Evolutionary conservation across 2,329 filamentous ascomycete genomes (phyloP).

Genomic region (Setomelanomma holmii): DNA sequence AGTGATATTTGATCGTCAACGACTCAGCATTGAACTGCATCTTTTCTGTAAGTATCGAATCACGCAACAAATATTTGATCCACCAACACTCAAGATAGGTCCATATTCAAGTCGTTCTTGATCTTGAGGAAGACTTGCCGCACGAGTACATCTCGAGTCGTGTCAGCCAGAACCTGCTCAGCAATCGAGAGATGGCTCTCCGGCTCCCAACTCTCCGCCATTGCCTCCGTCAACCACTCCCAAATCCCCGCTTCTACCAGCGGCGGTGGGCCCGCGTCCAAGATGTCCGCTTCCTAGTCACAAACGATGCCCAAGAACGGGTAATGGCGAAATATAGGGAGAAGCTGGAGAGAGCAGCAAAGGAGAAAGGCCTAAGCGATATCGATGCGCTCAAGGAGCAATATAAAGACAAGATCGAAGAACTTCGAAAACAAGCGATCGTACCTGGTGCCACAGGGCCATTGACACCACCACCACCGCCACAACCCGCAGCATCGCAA

Average conservation of each 20-base stretch:
- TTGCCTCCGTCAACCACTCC: constrained; percentile 39
- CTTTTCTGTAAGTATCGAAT: too few relatives aligned
- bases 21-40: too few relatives aligned
- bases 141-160: too few relatives aligned
- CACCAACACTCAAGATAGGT: too few relatives aligned
- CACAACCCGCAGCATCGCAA: constrained; percentile 11
- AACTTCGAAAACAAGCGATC: constrained; percentile 72
- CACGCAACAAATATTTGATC: too few relatives aligned
- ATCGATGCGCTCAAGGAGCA: constrained; percentile 79
- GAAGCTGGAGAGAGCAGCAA: constrained; percentile 84
- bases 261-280: constrained; percentile 90
- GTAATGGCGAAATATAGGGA: constrained; percentile 85
- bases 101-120: too few relatives aligned
- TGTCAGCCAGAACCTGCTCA: neutral
- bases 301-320: constrained; percentile 71
- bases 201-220: constrained; percentile 39
- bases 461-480: constrained; percentile 34
- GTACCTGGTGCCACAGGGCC: constrained; percentile 60
- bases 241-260: constrained; percentile 58
- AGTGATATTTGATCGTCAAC: too few relatives aligned
- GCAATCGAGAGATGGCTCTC: constrained; percentile 15
- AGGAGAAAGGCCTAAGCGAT: constrained; percentile 71
- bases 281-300: constrained; percentile 88
- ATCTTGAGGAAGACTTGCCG: too few relatives aligned
- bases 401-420: constrained; percentile 83